Evolutionary conservation across 495 filamentous ascomycete genomes (phyloP).

Genomic region (Jackrogersella multiformis): DNA sequence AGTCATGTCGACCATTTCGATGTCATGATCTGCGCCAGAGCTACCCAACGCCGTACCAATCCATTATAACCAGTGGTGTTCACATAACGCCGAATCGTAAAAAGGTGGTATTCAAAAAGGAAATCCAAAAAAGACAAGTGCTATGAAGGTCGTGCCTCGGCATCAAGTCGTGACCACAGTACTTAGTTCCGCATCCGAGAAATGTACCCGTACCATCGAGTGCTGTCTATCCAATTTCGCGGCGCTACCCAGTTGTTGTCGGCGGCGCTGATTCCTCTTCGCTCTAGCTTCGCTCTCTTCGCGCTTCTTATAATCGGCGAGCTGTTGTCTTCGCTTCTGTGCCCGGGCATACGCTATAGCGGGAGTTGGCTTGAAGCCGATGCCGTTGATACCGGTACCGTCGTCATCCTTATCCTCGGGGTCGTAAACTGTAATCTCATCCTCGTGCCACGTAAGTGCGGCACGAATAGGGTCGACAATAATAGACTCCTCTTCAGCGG

Average conservation of each 20-base stretch:
- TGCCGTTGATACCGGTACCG: conserved; percentile 84
- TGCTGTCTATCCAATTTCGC: conserved; percentile 40
- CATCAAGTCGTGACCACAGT: conserved; percentile 42
- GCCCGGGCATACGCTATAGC: conserved; percentile 80
- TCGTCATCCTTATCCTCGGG: conserved; percentile 78
- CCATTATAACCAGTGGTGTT: conserved; percentile 10
- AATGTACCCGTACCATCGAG: conserved; percentile 42
- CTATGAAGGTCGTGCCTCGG: conserved; percentile 1
- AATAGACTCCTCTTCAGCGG: conserved; percentile 36
- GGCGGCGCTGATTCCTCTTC: conserved; percentile 71
- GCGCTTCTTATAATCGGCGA: conserved; percentile 82
- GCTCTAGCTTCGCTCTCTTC: conserved; percentile 86
- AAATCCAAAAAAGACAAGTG: too few species aligned
- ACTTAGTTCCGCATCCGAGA: conserved; percentile 40
- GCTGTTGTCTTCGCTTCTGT: conserved; percentile 79
- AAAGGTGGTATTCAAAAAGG: not conserved
- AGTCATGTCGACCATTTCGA: conserved; percentile 13
- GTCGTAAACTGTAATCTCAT: conserved; percentile 85
- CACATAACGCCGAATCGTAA: conserved; percentile 37
- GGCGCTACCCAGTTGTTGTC: conserved; percentile 46
- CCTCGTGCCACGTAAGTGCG: conserved; percentile 80
- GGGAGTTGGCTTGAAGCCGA: conserved; percentile 90
- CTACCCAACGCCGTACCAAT: conserved; percentile 17
- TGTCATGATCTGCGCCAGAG: conserved; percentile 16
- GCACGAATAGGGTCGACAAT: conserved; percentile 62